Percentiles rank a stretch among this genome's conserved stretches.
phyloP scores from a whole-genome alignment of 306 rosid species.

The Herpetospermum pedunculosum region DNA sequence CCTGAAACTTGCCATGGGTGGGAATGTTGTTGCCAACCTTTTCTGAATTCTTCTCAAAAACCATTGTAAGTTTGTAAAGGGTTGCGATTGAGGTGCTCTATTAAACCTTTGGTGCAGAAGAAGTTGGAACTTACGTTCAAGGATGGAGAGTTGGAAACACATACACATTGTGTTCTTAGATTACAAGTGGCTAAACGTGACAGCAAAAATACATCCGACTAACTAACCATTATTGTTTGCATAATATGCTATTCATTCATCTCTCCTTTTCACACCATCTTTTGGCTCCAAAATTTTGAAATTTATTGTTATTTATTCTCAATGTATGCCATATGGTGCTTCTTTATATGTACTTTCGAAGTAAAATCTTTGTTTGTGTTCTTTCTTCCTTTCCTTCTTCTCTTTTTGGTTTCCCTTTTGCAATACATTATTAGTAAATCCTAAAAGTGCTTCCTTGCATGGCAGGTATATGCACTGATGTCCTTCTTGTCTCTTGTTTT shows the following conservation, averaged over 20 bases:
- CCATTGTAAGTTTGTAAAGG: neutral
- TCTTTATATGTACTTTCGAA: neutral
- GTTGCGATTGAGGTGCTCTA: neutral
- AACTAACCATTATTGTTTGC: neutral
- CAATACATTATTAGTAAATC: neutral
- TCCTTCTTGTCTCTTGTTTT: slow-evolving; percentile 86
- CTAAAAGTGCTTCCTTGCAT: slow-evolving; percentile 7
- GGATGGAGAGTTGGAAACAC: neutral
- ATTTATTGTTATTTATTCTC: neutral
- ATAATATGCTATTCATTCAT: neutral
- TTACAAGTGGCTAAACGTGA: neutral
- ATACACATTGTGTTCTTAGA: neutral
- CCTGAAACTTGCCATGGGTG: neutral
- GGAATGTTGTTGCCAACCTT: neutral
- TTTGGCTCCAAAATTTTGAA: neutral
- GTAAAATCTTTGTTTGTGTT: neutral
- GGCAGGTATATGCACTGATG: slow-evolving; percentile 80
- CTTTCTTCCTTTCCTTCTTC: neutral
- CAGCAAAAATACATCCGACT: neutral
- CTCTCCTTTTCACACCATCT: neutral
- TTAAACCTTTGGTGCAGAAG: neutral
- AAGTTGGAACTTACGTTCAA: neutral
- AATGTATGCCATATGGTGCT: neutral
- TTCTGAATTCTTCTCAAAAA: neutral
- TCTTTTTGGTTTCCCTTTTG: neutral